phyloP scores from a whole-genome alignment of 331 rosid species.

The Malus hybrid region DNA sequence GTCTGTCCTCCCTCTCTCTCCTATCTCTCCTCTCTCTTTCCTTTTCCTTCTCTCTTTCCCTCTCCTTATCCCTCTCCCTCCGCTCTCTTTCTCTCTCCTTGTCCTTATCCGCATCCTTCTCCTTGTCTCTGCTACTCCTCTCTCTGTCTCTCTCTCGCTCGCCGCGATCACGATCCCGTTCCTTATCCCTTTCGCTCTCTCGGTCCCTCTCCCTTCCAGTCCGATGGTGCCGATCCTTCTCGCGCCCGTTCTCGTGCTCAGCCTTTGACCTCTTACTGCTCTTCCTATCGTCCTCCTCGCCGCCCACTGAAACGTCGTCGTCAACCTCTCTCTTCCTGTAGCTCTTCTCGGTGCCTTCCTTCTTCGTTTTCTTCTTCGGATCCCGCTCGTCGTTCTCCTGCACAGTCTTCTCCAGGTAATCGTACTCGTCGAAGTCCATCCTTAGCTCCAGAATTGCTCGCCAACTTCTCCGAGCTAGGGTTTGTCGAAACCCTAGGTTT shows the following conservation, averaged over 20 bases:
- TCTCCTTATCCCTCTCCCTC: conserved; percentile 20
- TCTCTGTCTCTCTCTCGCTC: conserved; percentile 45
- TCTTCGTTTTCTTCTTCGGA: conserved; percentile 49
- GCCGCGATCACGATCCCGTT: conserved; percentile 33
- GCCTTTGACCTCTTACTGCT: conserved; percentile 55
- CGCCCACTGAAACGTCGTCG: conserved; percentile 24
- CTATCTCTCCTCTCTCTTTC: conserved; percentile 16
- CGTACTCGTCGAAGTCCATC: conserved; percentile 99
- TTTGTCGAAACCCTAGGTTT: conserved; percentile 20
- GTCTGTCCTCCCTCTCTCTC: conserved; percentile 14
- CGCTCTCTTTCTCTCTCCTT: conserved; percentile 14
- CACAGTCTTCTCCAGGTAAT: conserved; percentile 89
- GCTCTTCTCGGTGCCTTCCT: conserved; percentile 44
- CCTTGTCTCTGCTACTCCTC: conserved; percentile 45
- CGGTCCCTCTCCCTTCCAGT: conserved; percentile 56
- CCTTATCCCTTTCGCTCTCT: conserved; percentile 38
- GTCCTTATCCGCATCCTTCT: conserved; percentile 24
- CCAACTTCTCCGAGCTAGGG: conserved; percentile 12
- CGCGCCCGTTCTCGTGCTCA: conserved; percentile 72
- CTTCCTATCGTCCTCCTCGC: conserved; percentile 39
- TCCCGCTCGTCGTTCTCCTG: conserved; percentile 68
- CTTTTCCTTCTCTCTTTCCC: conserved; percentile 18
- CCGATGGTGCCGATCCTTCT: conserved; percentile 37
- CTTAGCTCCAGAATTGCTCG: neutral
- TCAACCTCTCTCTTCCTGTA: conserved; percentile 72